Evolutionary conservation across 2,329 filamentous ascomycete genomes (phyloP), one percentile per base, ranked within the genome.

Genomic region (Aspergillus versicolor): DNA sequence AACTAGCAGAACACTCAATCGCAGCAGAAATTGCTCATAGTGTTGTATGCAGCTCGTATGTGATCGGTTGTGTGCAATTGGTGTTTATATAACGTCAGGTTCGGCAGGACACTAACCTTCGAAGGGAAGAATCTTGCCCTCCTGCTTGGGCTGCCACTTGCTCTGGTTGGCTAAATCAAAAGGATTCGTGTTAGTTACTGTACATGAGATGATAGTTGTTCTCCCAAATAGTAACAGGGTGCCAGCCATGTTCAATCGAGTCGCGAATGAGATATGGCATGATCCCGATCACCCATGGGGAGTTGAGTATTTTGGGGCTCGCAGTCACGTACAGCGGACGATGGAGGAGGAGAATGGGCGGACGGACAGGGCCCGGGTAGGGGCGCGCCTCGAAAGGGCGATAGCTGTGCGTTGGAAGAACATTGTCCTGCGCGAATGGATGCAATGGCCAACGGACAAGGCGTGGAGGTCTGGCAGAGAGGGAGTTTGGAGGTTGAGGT

Each of bases 331-430:
- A 80, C 78, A 69, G 68, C 76, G 77, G 66, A 72, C 64, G 62
- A 78, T 63, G 57, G 76, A 74, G 49, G 76, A 75, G 56, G 77
- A 74, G 68, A 80, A 79, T 11, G 76, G 71, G 68, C 78, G 77
- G 60, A 69, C 68, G 63, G 75, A 70, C 63, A 78, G 57, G 61
- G 75, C 70, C 66, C 75, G 68, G 64, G 73, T 65, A 54, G 76
- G 77, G 61, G 75, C 71, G 67, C 76, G 77, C 73, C 75, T 73
- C 54, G 75, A 77, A 62, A 79, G 70, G 67, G 74, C 71, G 69
- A 75, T 74, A 65, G 73, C 76, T 66, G 75, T 74, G 67, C 76
- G 77, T 71, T 75, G 75, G 64, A 75, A 73, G 73, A 78, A 79
- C 78, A 79, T 80, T 71, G 68, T 72, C 69, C 68, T 63, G 59